Evolutionary conservation across 441 rosid genomes (phyloP).

Genomic region (Euphorbia schlechtendalii): DNA sequence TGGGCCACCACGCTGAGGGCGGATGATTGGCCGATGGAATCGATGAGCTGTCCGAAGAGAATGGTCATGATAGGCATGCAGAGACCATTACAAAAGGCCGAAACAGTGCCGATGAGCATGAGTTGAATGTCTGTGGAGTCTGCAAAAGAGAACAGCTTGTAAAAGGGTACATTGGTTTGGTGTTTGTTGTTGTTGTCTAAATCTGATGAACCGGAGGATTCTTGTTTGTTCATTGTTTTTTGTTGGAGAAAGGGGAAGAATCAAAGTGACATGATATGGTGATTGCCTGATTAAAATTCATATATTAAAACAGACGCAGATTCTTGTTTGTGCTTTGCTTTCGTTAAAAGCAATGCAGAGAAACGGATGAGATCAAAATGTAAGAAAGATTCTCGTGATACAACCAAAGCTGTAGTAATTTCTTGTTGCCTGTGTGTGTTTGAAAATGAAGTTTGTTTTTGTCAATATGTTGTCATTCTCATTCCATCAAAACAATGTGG

Average conservation of each 20-base stretch:
- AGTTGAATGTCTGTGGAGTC: slow-evolving; percentile 29
- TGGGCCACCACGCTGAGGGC: not conserved
- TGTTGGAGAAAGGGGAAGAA: not conserved
- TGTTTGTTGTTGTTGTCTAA: slow-evolving; percentile 1
- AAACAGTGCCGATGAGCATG: slow-evolving; percentile 37
- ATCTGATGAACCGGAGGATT: slow-evolving; percentile 2
- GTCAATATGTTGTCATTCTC: not conserved
- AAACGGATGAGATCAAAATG: not conserved
- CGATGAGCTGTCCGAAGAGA: slow-evolving; percentile 29
- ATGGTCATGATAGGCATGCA: slow-evolving; percentile 35
- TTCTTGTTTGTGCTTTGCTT: too few relatives aligned
- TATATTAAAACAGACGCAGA: too few relatives aligned
- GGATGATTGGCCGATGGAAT: slow-evolving; percentile 11
- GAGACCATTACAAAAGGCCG: slow-evolving; percentile 38
- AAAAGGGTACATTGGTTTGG: slow-evolving; percentile 20
- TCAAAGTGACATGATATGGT: too few relatives aligned
- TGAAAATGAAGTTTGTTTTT: not conserved
- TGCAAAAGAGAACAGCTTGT: slow-evolving; percentile 46
- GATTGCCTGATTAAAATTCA: too few relatives aligned
- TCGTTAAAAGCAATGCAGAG: slow-evolving; percentile 1
- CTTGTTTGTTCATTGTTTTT: slow-evolving; percentile 15
- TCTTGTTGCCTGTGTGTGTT: not conserved
- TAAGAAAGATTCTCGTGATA: not conserved
- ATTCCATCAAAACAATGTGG: too few relatives aligned
- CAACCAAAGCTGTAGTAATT: not conserved